Conservation (phyloP, 768 basidiomycete species). For the Kwoniella dendrophila region DNA sequence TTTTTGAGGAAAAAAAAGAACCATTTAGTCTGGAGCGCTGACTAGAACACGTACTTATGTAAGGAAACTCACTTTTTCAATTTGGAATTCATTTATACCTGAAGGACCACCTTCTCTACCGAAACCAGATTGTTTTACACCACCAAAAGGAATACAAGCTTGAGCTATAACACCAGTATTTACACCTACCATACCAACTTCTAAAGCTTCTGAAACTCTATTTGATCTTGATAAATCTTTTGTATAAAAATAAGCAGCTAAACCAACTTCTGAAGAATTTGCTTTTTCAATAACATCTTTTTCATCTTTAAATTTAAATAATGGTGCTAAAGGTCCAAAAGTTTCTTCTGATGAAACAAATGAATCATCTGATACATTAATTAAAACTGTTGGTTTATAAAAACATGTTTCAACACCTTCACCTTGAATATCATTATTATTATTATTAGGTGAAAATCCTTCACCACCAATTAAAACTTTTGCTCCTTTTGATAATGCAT, state of each 20-base stretch:
- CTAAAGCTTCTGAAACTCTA: conserved; percentile 89
- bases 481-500: conserved; percentile 15
- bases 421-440: neutral
- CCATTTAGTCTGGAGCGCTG: too few relatives aligned
- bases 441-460: neutral
- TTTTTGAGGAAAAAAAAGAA: neutral
- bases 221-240: conserved; percentile 83
- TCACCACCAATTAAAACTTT: conserved; percentile 19
- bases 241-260: conserved; percentile 93
- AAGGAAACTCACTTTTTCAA: conserved; percentile 13
- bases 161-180: conserved; percentile 53
- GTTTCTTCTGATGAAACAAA: conserved; percentile 79
- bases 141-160: conserved; percentile 27
- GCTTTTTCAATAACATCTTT: conserved; percentile 81
- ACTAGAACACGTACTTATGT: too few relatives aligned
- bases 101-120: conserved; percentile 26
- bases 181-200: conserved; percentile 76
- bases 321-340: conserved; percentile 68
- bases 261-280: conserved; percentile 79
- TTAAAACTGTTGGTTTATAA: conserved; percentile 23
- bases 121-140: conserved; percentile 25
- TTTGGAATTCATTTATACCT: conserved; percentile 16
- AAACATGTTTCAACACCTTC: conserved; percentile 9
- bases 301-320: conserved; percentile 89
- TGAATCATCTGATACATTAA: neutral